These are phyloP conservation scores for Cladorrhinum sp. DNA, from an alignment of 2,329 filamentous ascomycete genomes.

Conservation along the genomic window DNA sequence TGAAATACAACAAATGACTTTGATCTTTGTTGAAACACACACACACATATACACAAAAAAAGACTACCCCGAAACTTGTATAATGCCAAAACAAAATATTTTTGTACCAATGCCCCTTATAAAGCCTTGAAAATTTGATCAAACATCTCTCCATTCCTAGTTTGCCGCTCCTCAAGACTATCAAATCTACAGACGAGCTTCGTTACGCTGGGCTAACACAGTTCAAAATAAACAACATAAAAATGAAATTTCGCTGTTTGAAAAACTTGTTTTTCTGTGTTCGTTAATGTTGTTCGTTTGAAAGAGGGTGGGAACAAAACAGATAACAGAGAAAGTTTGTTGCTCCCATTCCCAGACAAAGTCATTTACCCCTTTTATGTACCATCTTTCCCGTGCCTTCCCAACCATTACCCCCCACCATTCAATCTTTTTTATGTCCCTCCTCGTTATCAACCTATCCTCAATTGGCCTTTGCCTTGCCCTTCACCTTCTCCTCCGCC, in stretches of 20 bases:
- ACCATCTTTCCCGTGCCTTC: background rate
- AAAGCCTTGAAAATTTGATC: too few species aligned
- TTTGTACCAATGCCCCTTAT: background rate
- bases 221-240: too few species aligned
- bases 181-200: too few species aligned
- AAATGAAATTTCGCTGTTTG: too few species aligned
- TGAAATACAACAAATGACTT: background rate
- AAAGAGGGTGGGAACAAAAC: too few species aligned
- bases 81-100: background rate
- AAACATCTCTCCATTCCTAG: background rate
- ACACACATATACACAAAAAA: background rate
- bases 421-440: too few species aligned
- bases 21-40: too few species aligned
- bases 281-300: too few species aligned
- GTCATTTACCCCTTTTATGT: background rate
- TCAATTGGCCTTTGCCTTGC: constrained; percentile 8
- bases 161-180: too few species aligned
- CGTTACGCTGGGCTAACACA: too few species aligned
- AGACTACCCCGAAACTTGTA: background rate
- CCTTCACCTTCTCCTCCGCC: constrained; percentile 15
- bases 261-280: too few species aligned
- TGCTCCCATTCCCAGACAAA: background rate
- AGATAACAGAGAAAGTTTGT: too few species aligned
- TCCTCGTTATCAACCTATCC: background rate
- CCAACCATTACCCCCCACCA: background rate